phyloP scores from a whole-genome alignment of 345 rosid genomes.

The Carallia pectinifolia region DNA sequence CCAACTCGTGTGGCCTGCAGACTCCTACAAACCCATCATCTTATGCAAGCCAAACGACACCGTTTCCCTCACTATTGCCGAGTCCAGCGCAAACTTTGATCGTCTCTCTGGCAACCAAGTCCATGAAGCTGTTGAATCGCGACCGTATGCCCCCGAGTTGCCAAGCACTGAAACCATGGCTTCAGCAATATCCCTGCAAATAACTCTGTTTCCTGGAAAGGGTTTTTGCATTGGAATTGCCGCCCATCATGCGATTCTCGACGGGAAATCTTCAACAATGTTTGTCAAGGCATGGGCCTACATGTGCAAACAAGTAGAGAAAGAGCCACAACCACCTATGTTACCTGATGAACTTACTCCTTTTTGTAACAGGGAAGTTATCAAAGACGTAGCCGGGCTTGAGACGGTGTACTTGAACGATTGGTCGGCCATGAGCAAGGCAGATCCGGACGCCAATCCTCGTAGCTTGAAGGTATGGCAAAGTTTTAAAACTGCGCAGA shows the following conservation, averaged over 20 bases:
- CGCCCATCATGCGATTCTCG: not conserved
- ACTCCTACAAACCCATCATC: slow-evolving; percentile 25
- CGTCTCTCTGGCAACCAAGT: not conserved
- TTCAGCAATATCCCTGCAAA: slow-evolving; percentile 2
- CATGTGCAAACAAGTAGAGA: not conserved
- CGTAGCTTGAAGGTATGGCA: slow-evolving; percentile 9
- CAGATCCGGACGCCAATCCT: not conserved
- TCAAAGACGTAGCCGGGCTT: slow-evolving; percentile 8
- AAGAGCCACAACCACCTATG: not conserved
- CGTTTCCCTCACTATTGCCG: slow-evolving; percentile 37
- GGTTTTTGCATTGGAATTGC: slow-evolving; percentile 5
- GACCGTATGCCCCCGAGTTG: not conserved
- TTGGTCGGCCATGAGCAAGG: not conserved
- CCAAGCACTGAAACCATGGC: not conserved
- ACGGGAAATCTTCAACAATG: not conserved
- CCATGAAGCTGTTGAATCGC: not conserved
- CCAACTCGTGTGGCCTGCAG: slow-evolving; percentile 21
- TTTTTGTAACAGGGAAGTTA: not conserved
- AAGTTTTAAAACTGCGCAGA: not conserved
- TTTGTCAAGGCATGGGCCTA: slow-evolving; percentile 15
- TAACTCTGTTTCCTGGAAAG: slow-evolving; percentile 4
- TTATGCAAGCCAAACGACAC: slow-evolving; percentile 20
- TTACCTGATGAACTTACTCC: slow-evolving; percentile 15
- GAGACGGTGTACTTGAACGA: not conserved
- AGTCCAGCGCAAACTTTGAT: slow-evolving; percentile 27